Base-by-base conservation (phyloP, 2,329 filamentous ascomycete species). In the Rutstroemia sp. region DNA sequence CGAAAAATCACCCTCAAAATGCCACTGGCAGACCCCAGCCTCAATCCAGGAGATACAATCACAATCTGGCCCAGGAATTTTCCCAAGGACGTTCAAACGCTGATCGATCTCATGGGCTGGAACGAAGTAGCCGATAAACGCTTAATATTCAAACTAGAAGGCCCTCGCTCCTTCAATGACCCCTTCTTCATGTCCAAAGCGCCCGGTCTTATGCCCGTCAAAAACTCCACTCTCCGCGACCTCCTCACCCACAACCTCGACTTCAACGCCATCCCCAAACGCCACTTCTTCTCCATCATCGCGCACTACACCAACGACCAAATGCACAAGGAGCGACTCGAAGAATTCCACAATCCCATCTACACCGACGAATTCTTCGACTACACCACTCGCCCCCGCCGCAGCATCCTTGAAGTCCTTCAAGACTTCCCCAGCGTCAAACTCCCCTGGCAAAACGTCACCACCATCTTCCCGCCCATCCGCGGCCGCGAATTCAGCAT, bases 401-500 rank as follows among this genome's bases (percentile, higher is more conserved):
- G 94, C 37, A 95, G 88, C 58, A 96, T 97, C 57, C 76, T 99
- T 5, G 94, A 99, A 72, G 87, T 96, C 3, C 79, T 99, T 27
- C 85, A 92, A 56, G 94, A 99, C 65, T 99, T 99, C 65, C 81
- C 87, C 44, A 86, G 82, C 0, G 87, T 97, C 54, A 86, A 85
- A 60, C 83, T 99, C 2, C 92, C 94, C 0, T 88, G 85, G 72
- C 76, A 86, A 55, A 82, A 86, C 49, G 78, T 86, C 1, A 78
- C 88, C 9, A 83, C 86, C 54, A 77, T 92, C 16, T 85, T 99
- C 54, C 94, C 94, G 0, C 66, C 85, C 3, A 86, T 97, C 48
- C 85, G 90, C n/a, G 87, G 86, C n/a, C 81, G 94, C 5, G 88
- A 95, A 65, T 99, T 96, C 69, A 96, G 92, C 71, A 92, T 97